Evolutionary conservation across 176 grass and related monocot species (phyloP), one percentile per base, ranked within the genome.

Genomic region (Puya raimondii): DNA sequence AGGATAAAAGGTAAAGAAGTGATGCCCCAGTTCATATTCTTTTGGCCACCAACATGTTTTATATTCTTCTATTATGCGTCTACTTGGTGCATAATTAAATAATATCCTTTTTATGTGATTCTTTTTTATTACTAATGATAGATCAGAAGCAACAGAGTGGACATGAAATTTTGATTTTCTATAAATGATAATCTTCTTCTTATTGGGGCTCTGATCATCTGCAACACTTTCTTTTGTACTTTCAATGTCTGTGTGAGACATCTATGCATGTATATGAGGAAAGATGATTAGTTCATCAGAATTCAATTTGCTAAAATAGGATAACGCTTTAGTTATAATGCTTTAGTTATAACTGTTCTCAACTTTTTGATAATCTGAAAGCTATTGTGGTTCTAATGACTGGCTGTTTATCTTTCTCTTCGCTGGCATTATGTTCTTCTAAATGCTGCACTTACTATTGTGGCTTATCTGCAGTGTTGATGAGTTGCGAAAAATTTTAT

Each of bases 401-500:
- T 69, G 47, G 51, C 53, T 47, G 57, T 61, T 42, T 61, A 63
- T 25, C 18, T 57, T 42, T 47, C 68, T n/a, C 64, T 68, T 59
- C 10, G 0, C 21, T 23, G 53, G n/a, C 53, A 56, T 48, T 53
- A 14, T 69, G 42, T 69, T 27, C 47, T 78, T 69, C 29, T 63
- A 65, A 65, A 10, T 67, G 26, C n/a, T 63, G 29, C 56, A 18
- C 56, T 61, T 70, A 26, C 63, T 23, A 14, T 79, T 78, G 26
- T 23, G 47, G 68, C 63, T 76, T 76, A 61, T 73, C 13, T 93
- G 79, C 84, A 97, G 94, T 47, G 79, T 81, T 73, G 94, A 99
- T 54, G 94, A 99, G 79, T 72, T 99, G 76, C 87, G 88, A 69
- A 93, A 79, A 68, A 48, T 99, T 33, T 70, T 99, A 71, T 90